Percentiles rank a stretch among this genome's conserved stretches.
Evolutionary conservation across 1,284 basidiomycete species (phyloP).

Genomic region (Moesziomyces sp.): DNA sequence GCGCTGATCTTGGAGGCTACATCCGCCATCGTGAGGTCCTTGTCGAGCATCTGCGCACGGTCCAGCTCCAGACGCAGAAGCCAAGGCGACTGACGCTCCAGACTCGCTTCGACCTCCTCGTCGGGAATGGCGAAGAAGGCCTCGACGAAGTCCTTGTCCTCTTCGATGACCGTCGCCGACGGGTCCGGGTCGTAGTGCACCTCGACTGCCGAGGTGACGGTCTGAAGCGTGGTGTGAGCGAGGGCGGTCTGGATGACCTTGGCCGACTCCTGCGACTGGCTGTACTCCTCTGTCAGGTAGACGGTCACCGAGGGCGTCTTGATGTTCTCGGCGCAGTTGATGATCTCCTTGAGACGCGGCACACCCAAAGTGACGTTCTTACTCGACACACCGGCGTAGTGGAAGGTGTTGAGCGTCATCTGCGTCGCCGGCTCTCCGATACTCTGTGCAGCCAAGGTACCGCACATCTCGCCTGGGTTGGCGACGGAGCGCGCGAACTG

Average conservation of each 20-base stretch:
- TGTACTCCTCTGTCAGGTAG: conserved; percentile 72
- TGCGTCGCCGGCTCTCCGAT: conserved; percentile 99
- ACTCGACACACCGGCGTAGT: conserved; percentile 95
- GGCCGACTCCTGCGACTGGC: conserved; percentile 72
- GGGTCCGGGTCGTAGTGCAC: conserved; percentile 99
- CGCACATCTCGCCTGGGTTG: conserved; percentile 98
- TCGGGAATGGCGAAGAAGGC: conserved; percentile 99
- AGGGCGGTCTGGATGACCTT: conserved; percentile 92
- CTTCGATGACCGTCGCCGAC: conserved; percentile 90
- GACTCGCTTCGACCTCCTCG: conserved; percentile 89
- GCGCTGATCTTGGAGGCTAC: conserved; percentile 93
- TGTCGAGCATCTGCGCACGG: conserved; percentile 96
- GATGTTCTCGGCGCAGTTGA: conserved; percentile 98
- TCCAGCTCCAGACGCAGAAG: conserved; percentile 95
- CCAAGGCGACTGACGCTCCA: conserved; percentile 95
- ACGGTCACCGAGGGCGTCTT: conserved; percentile 96
- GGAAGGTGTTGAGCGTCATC: conserved; percentile 99
- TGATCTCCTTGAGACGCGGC: conserved; percentile 96
- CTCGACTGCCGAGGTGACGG: conserved; percentile 93
- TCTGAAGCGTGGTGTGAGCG: conserved; percentile 92
- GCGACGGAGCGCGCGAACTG: conserved; percentile 80
- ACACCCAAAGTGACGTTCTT: conserved; percentile 99
- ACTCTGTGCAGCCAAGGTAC: conserved; percentile 95
- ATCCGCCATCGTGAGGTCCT: conserved; percentile 93
- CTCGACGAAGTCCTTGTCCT: conserved; percentile 94